Conservation (phyloP, 2,329 filamentous ascomycete genomes). For the Pseudocercospora fuligena region DNA sequence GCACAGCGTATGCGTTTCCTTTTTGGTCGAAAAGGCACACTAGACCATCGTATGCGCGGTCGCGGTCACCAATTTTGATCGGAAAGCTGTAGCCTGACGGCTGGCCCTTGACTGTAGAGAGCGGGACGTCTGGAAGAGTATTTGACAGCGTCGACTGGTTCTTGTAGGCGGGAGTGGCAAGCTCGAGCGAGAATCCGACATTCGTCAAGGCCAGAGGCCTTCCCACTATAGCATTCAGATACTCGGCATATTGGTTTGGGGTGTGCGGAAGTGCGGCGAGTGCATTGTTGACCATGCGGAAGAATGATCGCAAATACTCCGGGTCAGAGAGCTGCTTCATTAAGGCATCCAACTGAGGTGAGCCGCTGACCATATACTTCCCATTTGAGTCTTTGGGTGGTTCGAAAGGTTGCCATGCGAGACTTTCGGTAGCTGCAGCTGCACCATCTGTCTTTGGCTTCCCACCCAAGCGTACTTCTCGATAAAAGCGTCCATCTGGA, state of each 20-base stretch:
- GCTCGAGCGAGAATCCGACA: slow-evolving; percentile 47
- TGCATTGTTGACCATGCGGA: slow-evolving; percentile 45
- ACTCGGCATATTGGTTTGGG: slow-evolving; percentile 46
- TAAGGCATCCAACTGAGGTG: slow-evolving; percentile 7
- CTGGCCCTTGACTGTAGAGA: slow-evolving; percentile 1
- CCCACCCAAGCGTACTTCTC: slow-evolving; percentile 12
- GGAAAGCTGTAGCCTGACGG: slow-evolving; percentile 9
- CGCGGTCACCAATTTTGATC: slow-evolving; percentile 21
- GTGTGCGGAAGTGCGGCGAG: slow-evolving; percentile 35
- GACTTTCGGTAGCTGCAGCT: not conserved
- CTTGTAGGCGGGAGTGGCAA: slow-evolving; percentile 26
- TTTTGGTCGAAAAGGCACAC: slow-evolving; percentile 12
- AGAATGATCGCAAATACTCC: slow-evolving; percentile 41
- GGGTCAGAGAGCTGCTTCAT: slow-evolving; percentile 21
- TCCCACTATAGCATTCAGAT: slow-evolving; percentile 45
- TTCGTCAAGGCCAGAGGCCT: slow-evolving; percentile 51
- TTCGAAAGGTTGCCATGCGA: slow-evolving; percentile 13
- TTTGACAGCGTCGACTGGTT: slow-evolving; percentile 2
- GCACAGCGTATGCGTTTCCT: not conserved
- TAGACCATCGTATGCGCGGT: slow-evolving; percentile 19
- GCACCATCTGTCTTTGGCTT: not conserved
- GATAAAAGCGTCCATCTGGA: slow-evolving; percentile 13
- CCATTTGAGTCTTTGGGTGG: not conserved
- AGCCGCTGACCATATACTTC: not conserved
- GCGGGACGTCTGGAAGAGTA: not conserved